Percentiles rank a stretch among this genome's conserved stretches.
phyloP scores from a whole-genome alignment of 2,329 filamentous ascomycete species.

The Mycosphaerella sp. region DNA sequence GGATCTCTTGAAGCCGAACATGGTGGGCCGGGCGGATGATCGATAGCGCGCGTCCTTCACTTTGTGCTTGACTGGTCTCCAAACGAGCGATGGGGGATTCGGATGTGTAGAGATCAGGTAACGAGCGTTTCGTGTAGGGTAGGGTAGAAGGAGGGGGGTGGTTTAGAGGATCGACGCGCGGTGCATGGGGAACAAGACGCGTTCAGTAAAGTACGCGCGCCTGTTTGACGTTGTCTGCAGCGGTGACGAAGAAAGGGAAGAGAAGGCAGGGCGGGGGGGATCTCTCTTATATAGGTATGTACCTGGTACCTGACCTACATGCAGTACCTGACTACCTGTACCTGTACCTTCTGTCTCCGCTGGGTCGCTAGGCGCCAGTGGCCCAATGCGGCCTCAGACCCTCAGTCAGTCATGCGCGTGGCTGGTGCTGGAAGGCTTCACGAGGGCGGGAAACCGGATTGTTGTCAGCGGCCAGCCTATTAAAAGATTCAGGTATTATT shows the following conservation, averaged over 20 bases:
- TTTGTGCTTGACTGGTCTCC: conserved; percentile 22
- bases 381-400: background rate
- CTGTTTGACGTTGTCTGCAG: conserved; percentile 28
- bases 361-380: background rate
- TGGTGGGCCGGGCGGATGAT: conserved; percentile 36
- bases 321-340: no score
- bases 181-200: conserved; percentile 49
- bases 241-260: conserved; percentile 26
- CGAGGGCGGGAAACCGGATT: background rate
- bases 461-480: no score
- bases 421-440: background rate
- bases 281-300: conserved; percentile 7
- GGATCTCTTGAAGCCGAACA: conserved; percentile 76
- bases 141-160: background rate
- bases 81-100: conserved; percentile 44
- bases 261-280: conserved; percentile 5
- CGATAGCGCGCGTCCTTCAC: conserved; percentile 2
- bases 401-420: background rate
- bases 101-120: conserved; percentile 23
- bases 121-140: conserved; percentile 36
- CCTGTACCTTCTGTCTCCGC: no score
- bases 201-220: conserved; percentile 23
- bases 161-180: conserved; percentile 46
- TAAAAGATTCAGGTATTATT: no score
- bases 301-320: background rate